phyloP scores from a whole-genome alignment of 768 basidiomycete genomes.

The Tylopilus vinaceipallidus region DNA sequence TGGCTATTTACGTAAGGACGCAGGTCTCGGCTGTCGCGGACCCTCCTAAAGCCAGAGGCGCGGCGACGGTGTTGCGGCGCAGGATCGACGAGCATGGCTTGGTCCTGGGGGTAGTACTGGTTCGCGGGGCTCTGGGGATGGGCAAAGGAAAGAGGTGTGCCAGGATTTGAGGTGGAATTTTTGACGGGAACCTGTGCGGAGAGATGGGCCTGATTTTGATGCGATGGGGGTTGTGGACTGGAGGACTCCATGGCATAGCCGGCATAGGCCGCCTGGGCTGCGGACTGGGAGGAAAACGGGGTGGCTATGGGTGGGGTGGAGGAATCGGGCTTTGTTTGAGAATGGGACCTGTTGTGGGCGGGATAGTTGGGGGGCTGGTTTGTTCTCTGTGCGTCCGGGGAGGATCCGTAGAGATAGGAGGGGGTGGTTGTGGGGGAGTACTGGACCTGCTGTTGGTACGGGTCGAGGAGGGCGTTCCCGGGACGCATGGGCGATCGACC shows the following conservation, averaged over 20 bases:
- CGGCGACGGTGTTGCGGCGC: slow-evolving; percentile 57
- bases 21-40: slow-evolving; percentile 75
- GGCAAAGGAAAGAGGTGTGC: slow-evolving; percentile 69
- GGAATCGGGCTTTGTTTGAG: slow-evolving; percentile 52
- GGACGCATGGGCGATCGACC: slow-evolving; percentile 65
- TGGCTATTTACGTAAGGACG: slow-evolving; percentile 68
- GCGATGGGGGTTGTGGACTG: slow-evolving; percentile 55
- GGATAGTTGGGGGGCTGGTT: slow-evolving; percentile 45
- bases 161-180: slow-evolving; percentile 63
- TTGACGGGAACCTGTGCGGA: slow-evolving; percentile 46
- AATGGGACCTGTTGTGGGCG: slow-evolving; percentile 55
- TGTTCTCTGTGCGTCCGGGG: slow-evolving; percentile 40
- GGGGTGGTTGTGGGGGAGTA: slow-evolving; percentile 57
- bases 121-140: slow-evolving; percentile 50
- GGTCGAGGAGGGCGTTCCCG: slow-evolving; percentile 58
- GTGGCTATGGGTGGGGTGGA: slow-evolving; percentile 47
- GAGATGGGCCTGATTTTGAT: slow-evolving; percentile 51
- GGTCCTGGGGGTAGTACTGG: slow-evolving; percentile 62
- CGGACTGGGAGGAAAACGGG: slow-evolving; percentile 56
- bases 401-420: slow-evolving; percentile 43
- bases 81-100: slow-evolving; percentile 71
- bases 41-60: slow-evolving; percentile 73
- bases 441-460: slow-evolving; percentile 63
- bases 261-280: slow-evolving; percentile 42
- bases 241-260: slow-evolving; percentile 64